Conservation (phyloP, 2,329 filamentous ascomycete genomes). For the Phoma sp. region DNA sequence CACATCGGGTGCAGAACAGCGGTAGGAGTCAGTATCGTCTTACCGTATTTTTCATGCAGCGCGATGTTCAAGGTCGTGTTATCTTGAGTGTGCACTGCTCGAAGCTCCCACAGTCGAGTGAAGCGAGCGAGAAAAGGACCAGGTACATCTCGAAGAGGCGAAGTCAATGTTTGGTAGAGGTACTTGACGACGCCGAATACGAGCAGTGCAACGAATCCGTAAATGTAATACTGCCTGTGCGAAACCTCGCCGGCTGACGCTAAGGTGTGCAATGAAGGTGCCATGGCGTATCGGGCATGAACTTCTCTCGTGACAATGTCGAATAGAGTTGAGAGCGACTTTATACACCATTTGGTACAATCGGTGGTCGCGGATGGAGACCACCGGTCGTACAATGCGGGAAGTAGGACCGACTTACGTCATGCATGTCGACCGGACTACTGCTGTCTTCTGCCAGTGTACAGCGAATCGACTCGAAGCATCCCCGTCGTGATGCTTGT, state of each 20-base stretch:
- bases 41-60: slow-evolving; percentile 51
- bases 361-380: not conserved
- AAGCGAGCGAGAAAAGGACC: slow-evolving; percentile 56
- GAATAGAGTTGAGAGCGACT: too few relatives aligned
- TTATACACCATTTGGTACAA: not conserved
- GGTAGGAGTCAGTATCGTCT: not conserved
- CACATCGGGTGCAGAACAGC: too few relatives aligned
- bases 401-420: not conserved
- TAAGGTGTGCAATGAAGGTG: too few relatives aligned
- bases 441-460: too few relatives aligned
- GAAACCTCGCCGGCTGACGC: not conserved
- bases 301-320: too few relatives aligned
- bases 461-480: not conserved
- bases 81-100: slow-evolving; percentile 43
- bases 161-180: slow-evolving; percentile 1
- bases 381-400: not conserved
- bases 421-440: too few relatives aligned
- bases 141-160: slow-evolving; percentile 50
- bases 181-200: not conserved
- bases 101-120: slow-evolving; percentile 54
- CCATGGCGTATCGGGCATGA: too few relatives aligned
- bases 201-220: not conserved
- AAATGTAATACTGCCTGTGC: not conserved
- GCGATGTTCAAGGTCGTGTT: slow-evolving; percentile 49
- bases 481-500: too few relatives aligned